Evolutionary conservation across 129 eudicot genomes (phyloP).

Genomic region (Arctium lappa): DNA sequence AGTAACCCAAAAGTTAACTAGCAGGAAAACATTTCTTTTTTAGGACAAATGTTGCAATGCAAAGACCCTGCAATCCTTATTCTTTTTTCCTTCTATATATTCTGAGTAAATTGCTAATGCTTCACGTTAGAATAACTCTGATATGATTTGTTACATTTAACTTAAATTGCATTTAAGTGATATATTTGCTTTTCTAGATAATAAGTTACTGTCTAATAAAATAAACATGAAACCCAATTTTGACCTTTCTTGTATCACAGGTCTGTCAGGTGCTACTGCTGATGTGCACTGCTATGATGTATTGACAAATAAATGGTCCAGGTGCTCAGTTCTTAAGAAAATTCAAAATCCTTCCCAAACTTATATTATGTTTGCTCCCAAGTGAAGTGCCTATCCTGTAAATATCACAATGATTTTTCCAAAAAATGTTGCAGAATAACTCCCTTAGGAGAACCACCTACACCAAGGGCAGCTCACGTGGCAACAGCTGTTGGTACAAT

Average conservation of each 20-base stretch:
- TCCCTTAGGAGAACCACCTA: conserved; percentile 96
- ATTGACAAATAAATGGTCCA: conserved; percentile 90
- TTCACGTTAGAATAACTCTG: background rate
- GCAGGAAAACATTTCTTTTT: background rate
- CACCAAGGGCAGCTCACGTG: conserved; percentile 99
- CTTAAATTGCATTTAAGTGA: background rate
- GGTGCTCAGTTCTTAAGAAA: conserved; percentile 37
- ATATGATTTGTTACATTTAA: too few species aligned
- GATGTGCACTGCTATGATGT: conserved; percentile 95
- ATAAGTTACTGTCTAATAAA: background rate
- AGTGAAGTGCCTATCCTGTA: conserved; percentile 1
- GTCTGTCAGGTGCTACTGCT: conserved; percentile 97
- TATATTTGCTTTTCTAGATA: background rate
- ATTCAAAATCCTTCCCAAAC: background rate
- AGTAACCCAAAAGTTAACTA: background rate
- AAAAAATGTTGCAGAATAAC: conserved; percentile 52
- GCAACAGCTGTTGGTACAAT: conserved; percentile 99
- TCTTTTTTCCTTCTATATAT: background rate
- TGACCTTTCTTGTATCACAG: conserved; percentile 47
- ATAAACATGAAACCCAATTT: background rate
- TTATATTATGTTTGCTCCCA: background rate
- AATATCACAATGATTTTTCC: conserved; percentile 2
- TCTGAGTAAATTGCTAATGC: background rate
- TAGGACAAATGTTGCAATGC: background rate
- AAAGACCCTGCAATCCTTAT: background rate